Conservation (phyloP, 148 eudicot genomes). For the Camellia lanceoleosa region DNA sequence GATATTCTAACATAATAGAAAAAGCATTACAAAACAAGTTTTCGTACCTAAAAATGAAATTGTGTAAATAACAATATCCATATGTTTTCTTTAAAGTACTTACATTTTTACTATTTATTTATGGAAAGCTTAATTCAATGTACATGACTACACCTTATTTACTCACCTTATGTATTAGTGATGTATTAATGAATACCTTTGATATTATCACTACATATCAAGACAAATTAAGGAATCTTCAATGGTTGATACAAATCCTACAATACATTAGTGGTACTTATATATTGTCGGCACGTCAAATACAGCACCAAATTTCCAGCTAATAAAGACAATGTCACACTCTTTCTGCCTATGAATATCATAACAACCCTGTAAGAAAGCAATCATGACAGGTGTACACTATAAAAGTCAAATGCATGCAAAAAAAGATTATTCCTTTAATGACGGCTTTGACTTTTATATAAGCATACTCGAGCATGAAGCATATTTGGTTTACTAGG, state of each 20-base stretch:
- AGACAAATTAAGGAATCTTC: too few species aligned
- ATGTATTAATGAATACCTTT: too few species aligned
- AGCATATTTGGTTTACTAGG: background rate
- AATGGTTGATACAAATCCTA: too few species aligned
- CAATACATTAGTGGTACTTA: background rate
- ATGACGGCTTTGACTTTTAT: background rate
- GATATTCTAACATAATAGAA: background rate
- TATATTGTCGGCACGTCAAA: background rate
- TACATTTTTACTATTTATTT: too few species aligned
- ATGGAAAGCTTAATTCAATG: background rate
- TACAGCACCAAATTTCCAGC: background rate
- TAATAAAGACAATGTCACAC: background rate
- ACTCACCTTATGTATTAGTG: background rate
- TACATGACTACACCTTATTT: background rate
- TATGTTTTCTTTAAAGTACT: too few species aligned
- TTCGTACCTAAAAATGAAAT: too few species aligned
- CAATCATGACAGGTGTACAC: background rate
- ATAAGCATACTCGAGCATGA: background rate
- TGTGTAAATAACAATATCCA: too few species aligned
- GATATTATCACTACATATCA: too few species aligned
- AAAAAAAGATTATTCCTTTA: background rate
- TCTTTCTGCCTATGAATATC: background rate
- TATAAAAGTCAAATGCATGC: background rate
- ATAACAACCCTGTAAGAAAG: background rate
- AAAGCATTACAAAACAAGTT: background rate